Evolutionary conservation across 352 stramenopile genomes (phyloP).

Genomic region (Pythium scleroteichum): DNA sequence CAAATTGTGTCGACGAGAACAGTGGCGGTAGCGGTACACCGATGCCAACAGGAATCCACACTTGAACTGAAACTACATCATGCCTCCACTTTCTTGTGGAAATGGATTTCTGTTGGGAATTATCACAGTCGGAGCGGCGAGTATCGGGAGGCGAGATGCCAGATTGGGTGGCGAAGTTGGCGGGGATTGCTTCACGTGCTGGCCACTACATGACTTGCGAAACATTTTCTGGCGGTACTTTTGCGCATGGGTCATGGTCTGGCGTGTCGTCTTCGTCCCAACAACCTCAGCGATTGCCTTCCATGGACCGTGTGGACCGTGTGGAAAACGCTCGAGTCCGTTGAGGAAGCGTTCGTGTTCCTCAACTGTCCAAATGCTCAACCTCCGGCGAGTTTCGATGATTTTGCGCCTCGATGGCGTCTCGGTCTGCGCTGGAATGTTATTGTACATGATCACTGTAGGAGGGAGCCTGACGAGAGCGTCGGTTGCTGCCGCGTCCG

Average conservation of each 20-base stretch:
- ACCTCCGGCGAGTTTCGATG: slow-evolving; percentile 10
- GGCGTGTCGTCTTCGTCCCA: slow-evolving; percentile 6
- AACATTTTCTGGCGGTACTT: slow-evolving; percentile 32
- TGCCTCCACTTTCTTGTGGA: no score
- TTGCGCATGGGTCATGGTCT: slow-evolving; percentile 14
- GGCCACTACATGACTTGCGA: neutral
- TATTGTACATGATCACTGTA: slow-evolving; percentile 15
- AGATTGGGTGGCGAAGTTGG: neutral
- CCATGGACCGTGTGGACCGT: slow-evolving; percentile 10
- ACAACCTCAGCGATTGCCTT: slow-evolving; percentile 8
- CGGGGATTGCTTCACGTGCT: neutral
- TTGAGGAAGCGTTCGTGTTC: slow-evolving; percentile 56
- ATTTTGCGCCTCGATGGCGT: neutral
- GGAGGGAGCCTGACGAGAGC: slow-evolving; percentile 10
- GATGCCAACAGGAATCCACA: no score
- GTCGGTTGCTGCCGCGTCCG: neutral
- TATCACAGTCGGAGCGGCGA: no score
- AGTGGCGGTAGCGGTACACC: no score
- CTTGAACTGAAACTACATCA: no score
- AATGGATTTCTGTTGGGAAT: no score
- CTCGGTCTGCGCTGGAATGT: neutral
- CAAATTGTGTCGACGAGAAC: no score
- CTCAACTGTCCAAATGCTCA: slow-evolving; percentile 39
- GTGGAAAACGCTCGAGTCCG: slow-evolving; percentile 29
- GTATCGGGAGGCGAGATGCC: neutral